phyloP scores from a whole-genome alignment of 192 early-diverging fungal species.

The Jimgerdemannia flammicorona region DNA sequence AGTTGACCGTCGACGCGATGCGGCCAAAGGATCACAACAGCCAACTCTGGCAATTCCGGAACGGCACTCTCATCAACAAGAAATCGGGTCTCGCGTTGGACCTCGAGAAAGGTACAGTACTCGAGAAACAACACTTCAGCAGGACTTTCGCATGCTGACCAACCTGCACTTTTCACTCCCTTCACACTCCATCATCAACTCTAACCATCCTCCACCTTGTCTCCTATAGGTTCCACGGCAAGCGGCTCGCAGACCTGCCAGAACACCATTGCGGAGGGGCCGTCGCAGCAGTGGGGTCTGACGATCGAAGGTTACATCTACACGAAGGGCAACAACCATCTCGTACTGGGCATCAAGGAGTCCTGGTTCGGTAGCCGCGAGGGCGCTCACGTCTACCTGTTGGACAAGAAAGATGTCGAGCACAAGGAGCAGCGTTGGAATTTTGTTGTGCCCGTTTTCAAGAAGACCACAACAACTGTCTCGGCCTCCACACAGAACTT shows the following conservation, averaged over 20 bases:
- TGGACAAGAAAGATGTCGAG: background rate
- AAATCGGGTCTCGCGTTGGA: slow-evolving; percentile 16
- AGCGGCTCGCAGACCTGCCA: slow-evolving; percentile 19
- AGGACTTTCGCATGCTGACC: too few relatives aligned
- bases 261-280: slow-evolving; percentile 12
- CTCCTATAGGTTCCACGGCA: background rate
- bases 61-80: slow-evolving; percentile 13
- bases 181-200: too few relatives aligned
- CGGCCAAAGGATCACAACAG: background rate
- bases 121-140: too few relatives aligned
- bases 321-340: slow-evolving; percentile 21
- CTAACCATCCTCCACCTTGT: too few relatives aligned
- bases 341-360: slow-evolving; percentile 28
- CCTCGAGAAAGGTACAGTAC: slow-evolving; percentile 13
- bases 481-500: background rate
- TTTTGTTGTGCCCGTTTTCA: background rate
- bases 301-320: slow-evolving; percentile 29
- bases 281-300: slow-evolving; percentile 31
- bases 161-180: too few relatives aligned
- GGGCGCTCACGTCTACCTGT: background rate
- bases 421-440: background rate
- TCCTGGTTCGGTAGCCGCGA: background rate
- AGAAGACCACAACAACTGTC: slow-evolving; percentile 5
- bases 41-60: background rate
- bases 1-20: background rate